These are phyloP conservation scores for Chlamydomonas reinhardtii DNA, from an alignment of 163 green algal genomes.

Conservation along the genomic window DNA sequence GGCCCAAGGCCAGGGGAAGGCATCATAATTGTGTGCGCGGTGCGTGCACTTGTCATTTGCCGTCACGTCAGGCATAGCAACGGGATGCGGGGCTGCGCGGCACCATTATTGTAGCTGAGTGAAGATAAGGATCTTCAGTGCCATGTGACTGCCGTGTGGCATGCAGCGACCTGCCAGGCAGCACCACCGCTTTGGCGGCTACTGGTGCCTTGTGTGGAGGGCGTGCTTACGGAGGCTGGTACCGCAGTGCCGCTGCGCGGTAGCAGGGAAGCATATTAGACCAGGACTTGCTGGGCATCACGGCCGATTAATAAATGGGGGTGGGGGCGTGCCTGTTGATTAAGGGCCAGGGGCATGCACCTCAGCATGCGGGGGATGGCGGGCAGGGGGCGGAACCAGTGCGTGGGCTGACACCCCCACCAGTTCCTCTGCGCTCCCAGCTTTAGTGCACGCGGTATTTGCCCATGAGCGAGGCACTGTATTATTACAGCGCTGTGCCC, in stretches of 20 bases:
- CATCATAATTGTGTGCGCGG: neutral
- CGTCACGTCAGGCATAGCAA: constrained; percentile 7
- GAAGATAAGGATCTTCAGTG: no score
- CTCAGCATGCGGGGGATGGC: neutral
- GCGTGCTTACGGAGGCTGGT: no score
- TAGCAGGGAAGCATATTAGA: constrained; percentile 1
- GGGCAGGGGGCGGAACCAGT: neutral
- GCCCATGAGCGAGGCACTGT: neutral
- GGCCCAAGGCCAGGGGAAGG: constrained; percentile 2
- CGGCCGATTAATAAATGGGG: neutral
- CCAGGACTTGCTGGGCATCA: neutral
- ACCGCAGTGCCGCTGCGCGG: neutral
- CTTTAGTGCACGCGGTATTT: neutral
- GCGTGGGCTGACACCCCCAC: neutral
- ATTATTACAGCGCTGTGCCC: no score
- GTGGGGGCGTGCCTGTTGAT: constrained; percentile 1
- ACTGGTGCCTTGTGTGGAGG: no score
- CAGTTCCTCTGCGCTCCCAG: neutral
- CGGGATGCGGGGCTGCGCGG: neutral
- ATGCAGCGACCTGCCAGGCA: neutral
- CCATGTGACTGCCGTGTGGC: no score
- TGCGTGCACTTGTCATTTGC: no score
- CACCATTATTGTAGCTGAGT: no score
- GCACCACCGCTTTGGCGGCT: no score
- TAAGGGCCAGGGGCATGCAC: neutral